Evolutionary conservation across 768 basidiomycete genomes (phyloP).

Genomic region (Auriscalpium orientale): DNA sequence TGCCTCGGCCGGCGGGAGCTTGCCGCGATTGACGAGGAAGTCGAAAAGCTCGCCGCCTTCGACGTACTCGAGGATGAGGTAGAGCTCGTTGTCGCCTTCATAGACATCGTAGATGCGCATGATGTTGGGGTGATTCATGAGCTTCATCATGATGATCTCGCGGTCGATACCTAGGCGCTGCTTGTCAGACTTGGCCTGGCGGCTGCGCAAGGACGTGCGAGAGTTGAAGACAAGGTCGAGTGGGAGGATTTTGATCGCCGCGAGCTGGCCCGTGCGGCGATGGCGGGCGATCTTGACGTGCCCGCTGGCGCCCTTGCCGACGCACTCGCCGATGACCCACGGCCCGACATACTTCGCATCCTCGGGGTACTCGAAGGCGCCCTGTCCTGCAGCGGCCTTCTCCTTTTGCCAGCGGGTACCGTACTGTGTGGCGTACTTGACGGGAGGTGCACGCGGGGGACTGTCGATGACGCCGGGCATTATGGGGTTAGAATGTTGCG

Average conservation of each 20-base stretch:
- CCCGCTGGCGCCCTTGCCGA: slow-evolving; percentile 91
- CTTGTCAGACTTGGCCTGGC: slow-evolving; percentile 69
- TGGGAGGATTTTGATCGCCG: slow-evolving; percentile 93
- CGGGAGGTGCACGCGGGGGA: slow-evolving; percentile 66
- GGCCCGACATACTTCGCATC: slow-evolving; percentile 86
- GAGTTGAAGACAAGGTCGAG: slow-evolving; percentile 71
- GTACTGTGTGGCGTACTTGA: slow-evolving; percentile 58
- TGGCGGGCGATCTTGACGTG: slow-evolving; percentile 93
- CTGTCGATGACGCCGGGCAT: slow-evolving; percentile 33
- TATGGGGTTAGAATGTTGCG: background rate
- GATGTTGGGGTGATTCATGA: slow-evolving; percentile 97
- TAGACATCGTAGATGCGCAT: slow-evolving; percentile 94
- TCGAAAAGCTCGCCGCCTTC: slow-evolving; percentile 97
- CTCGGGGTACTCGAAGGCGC: slow-evolving; percentile 72
- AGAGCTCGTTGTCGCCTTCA: slow-evolving; percentile 86
- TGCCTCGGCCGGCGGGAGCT: slow-evolving; percentile 74
- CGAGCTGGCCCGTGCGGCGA: slow-evolving; percentile 77
- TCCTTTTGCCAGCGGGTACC: slow-evolving; percentile 87
- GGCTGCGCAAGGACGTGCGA: slow-evolving; percentile 56
- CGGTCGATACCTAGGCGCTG: slow-evolving; percentile 82
- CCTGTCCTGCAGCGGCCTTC: slow-evolving; percentile 68
- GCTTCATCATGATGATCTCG: slow-evolving; percentile 98
- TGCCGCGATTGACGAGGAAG: slow-evolving; percentile 85
- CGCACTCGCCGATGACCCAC: slow-evolving; percentile 89
- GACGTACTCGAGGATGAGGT: slow-evolving; percentile 90